Percentiles rank a stretch among this genome's conserved stretches.
Conservation (phyloP, 2,329 filamentous ascomycete species). For the Stromatinia cepivora region DNA sequence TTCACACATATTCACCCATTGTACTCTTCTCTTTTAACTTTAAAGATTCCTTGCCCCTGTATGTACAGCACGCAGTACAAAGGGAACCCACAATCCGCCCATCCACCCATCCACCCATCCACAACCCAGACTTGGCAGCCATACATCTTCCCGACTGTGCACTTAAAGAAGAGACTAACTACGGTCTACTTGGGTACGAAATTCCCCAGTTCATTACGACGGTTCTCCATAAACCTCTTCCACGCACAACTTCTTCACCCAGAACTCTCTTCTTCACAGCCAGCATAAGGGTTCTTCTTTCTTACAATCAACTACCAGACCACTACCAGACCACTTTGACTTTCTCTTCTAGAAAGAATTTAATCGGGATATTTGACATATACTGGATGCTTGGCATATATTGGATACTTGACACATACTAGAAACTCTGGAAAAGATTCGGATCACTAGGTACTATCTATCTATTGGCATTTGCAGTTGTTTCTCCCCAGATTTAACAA, state of each 20-base stretch:
- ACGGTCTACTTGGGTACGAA: background rate
- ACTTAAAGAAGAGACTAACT: background rate
- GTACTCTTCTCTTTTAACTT: background rate
- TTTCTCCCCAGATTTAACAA: background rate
- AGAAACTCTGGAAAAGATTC: background rate
- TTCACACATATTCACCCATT: background rate
- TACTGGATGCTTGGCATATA: background rate
- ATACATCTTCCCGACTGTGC: slow-evolving; percentile 17
- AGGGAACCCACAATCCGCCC: slow-evolving; percentile 18
- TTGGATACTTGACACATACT: background rate
- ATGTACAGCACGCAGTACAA: background rate
- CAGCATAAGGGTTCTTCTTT: background rate
- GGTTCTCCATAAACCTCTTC: background rate
- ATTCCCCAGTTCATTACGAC: slow-evolving; percentile 1
- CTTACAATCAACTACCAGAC: background rate
- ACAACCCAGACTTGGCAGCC: slow-evolving; percentile 2
- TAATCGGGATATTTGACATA: background rate
- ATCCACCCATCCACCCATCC: slow-evolving; percentile 6
- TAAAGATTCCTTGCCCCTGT: slow-evolving; percentile 9
- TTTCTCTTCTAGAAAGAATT: background rate
- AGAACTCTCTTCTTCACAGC: no score
- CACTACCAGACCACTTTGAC: background rate
- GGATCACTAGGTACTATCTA: background rate
- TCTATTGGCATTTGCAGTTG: background rate
- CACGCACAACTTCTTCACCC: background rate